Evolutionary conservation across 139 green algal genomes (phyloP), one percentile per base, ranked within the genome.

Genomic region (Micractinium sp.): DNA sequence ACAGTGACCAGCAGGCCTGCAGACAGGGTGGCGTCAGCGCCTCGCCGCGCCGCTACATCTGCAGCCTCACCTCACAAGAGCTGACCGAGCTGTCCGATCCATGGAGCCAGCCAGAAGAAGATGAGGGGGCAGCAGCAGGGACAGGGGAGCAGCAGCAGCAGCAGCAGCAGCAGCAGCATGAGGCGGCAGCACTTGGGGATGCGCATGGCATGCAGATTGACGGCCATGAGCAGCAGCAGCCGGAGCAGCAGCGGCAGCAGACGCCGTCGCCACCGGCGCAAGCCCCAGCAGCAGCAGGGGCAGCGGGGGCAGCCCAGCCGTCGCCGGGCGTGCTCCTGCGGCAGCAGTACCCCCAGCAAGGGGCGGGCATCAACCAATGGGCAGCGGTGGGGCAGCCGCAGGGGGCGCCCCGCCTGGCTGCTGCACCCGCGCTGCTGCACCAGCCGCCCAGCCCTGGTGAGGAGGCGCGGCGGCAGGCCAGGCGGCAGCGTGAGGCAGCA

Each of bases 1-100:
- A 25, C 38, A 38, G 18, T 1, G 71, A 19, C 71, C 71, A 77
- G 71, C 77, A 5, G 25, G 77, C 22, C 23, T 31, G 77, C 77
- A 77, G 71, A 15, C 71, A 77, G 71, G 31, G 16, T n/a, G 31
- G 23, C 25, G 67, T 16, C 73, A 38, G 69, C 69, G 31, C 20
- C 69, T 16, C 27, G 69, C 76, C 15, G 78, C 25, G 27, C 27
- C 47, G n/a, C 60, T 76, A 36, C 36, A 41, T 36, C 12, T 87
- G 67, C 67, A 67, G 83, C 66, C 19, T 87, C 38, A 87, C 66
- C 67, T 69, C 38, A 9, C 83, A 87, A 36, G 67, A 87, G 39
- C 38, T 79, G 5, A 41, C 66, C 2, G 83, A 67, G 67, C 63
- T 75, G 36, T 25, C 67, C 16, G 83, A 79, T 33, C 83, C 83